These are phyloP conservation scores for Tolypocladium sp. DNA, from an alignment of 2,329 filamentous ascomycete species.

Conservation along the genomic window DNA sequence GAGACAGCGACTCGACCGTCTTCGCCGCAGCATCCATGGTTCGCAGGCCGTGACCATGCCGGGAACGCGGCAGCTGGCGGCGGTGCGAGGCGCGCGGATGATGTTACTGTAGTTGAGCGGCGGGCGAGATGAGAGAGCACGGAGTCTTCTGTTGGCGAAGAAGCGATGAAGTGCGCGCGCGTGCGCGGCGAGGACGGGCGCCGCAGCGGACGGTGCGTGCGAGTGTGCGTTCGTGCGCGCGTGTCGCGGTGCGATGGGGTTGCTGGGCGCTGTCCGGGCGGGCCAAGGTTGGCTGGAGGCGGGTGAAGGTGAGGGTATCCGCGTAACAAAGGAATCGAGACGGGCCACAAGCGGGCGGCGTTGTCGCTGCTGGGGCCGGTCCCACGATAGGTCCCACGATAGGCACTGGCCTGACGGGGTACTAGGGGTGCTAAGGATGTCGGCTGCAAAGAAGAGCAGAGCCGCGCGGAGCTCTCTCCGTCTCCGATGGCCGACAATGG, in stretches of 20 bases:
- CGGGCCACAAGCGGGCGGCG: background rate
- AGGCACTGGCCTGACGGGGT: background rate
- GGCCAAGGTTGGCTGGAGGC: background rate
- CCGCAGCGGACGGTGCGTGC: background rate
- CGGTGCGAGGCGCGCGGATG: constrained; percentile 5
- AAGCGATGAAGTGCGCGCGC: background rate
- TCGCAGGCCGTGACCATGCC: constrained; percentile 28
- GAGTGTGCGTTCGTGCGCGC: background rate
- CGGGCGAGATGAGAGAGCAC: background rate
- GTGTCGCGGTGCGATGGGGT: background rate
- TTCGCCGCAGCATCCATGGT: constrained; percentile 53
- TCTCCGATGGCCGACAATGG: background rate
- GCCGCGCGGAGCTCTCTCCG: background rate
- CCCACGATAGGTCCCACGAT: background rate
- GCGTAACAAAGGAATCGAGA: background rate
- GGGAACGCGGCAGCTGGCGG: constrained; percentile 13
- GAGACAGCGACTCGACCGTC: constrained; percentile 42
- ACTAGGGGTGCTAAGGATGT: background rate
- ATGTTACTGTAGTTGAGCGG: background rate
- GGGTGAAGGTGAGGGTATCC: background rate
- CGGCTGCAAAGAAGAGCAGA: background rate
- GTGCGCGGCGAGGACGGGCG: background rate
- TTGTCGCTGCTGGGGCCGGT: background rate
- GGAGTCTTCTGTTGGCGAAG: background rate
- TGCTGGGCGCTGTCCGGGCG: background rate